These are phyloP conservation scores for Tardiomyces depauwii DNA, from an alignment of 1,139 yeast genomes.

Conservation along the genomic window DNA sequence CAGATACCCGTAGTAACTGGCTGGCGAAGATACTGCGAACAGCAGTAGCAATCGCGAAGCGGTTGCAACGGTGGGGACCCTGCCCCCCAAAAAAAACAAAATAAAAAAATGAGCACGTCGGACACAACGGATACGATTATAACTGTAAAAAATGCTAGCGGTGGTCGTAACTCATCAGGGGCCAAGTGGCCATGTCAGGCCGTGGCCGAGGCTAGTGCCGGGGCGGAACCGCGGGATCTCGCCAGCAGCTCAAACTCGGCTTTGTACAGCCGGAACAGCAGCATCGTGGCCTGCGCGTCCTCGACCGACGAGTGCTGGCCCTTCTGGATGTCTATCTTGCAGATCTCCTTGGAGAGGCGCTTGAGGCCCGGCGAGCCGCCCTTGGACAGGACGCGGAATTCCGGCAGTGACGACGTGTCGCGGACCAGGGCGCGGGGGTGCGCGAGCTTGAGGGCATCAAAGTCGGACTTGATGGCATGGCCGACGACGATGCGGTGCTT, in stretches of 20 bases:
- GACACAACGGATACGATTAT: too few species aligned
- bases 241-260: constrained; percentile 30
- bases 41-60: too few species aligned
- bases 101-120: too few species aligned
- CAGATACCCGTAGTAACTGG: too few species aligned
- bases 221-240: too few species aligned
- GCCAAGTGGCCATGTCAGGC: too few species aligned
- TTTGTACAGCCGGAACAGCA: constrained; percentile 52
- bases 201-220: too few species aligned
- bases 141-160: too few species aligned
- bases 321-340: constrained; percentile 54
- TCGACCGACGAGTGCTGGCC: constrained; percentile 82
- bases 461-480: constrained; percentile 74
- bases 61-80: too few species aligned
- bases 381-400: constrained; percentile 45
- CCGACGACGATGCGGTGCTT: constrained; percentile 52
- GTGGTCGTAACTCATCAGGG: too few species aligned
- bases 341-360: constrained; percentile 45
- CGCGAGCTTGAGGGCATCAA: constrained; percentile 51
- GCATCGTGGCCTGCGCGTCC: constrained; percentile 85
- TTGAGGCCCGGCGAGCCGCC: constrained; percentile 70
- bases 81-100: too few species aligned
- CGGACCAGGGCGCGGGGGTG: constrained; percentile 57
- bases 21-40: too few species aligned
- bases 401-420: constrained; percentile 60